Conservation (phyloP, 805 yeast genomes). For the Ogataea nonfermentans region DNA sequence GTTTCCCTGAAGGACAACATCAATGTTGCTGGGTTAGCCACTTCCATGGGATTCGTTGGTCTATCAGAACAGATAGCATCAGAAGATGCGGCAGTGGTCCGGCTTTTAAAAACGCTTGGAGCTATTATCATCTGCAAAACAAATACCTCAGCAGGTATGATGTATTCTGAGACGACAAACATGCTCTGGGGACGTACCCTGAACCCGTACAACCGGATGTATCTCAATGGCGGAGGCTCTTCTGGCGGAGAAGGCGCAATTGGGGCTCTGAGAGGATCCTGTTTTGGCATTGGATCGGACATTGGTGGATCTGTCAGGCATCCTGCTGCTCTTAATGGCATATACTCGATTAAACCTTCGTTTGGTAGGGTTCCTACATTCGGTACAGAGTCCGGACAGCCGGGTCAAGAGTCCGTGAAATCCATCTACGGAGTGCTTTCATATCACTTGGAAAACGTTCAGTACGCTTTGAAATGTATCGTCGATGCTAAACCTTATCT, state of each 20-base stretch:
- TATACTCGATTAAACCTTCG: constrained; percentile 56
- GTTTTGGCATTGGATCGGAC: constrained; percentile 55
- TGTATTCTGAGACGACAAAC: constrained; percentile 57
- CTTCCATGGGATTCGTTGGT: constrained; percentile 47
- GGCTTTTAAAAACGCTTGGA: constrained; percentile 43
- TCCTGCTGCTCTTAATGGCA: constrained; percentile 59
- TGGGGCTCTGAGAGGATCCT: constrained; percentile 54
- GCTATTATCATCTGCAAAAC: constrained; percentile 58
- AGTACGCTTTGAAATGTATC: constrained; percentile 43
- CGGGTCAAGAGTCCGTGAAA: constrained; percentile 54
- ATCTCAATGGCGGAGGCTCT: constrained; percentile 59
- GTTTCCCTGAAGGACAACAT: constrained; percentile 43
- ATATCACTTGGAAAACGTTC: constrained; percentile 47
- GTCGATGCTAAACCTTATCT: constrained; percentile 44
- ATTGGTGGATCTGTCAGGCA: constrained; percentile 44
- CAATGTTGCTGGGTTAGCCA: constrained; percentile 45
- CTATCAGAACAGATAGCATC: constrained; percentile 33
- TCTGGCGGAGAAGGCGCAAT: constrained; percentile 67
- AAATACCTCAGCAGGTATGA: constrained; percentile 55
- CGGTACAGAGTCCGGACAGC: constrained; percentile 40
- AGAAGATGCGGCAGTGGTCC: constrained; percentile 39
- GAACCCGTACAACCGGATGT: constrained; percentile 47
- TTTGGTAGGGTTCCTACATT: constrained; percentile 31
- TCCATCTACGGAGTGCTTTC: constrained; percentile 59
- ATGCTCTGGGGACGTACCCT: constrained; percentile 49